Evolutionary conservation across 176 grass and related monocot genomes (phyloP), one percentile per base, ranked within the genome.

Genomic region (Phoenix dactylifera): DNA sequence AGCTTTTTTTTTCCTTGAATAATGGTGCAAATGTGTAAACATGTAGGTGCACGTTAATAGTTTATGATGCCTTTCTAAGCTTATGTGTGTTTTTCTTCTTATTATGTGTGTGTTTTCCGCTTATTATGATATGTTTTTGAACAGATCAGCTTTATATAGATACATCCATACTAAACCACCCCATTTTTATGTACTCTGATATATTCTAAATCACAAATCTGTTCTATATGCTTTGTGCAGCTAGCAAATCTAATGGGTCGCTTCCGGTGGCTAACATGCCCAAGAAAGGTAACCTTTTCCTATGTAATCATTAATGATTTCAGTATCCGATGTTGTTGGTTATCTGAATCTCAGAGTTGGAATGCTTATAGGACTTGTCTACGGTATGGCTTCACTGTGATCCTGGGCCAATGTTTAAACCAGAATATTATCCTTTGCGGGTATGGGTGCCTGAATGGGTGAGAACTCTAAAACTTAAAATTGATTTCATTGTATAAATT

Each of bases 191-290:
- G 10, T 44, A 44, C 10, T 9, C 9, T 12, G 0, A 14, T 44
- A 44, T 44, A 44, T 44, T 44, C 35, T 44, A 44, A 44, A 44
- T 44, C 35, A 14, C 35, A 12, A 12, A 44, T 44, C 10, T 9
- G 10, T 44, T 44, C 2, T 44, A 44, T 44, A 24, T 58, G 39
- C 57, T 68, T 71, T 78, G 53, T 62, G 49, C 81, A 98, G 94
- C 74, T 98, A 80, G 87, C 94, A 80, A 88, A 88, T 58, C 70
- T 83, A 77, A 81, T 98, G 94, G 88, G 94, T 5, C 76, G 15
- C 70, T 98, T 83, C 71, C 87, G 71, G 7, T 92, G 94, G 82
- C 73, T 98, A 69, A 81, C 94, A 18, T 98, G 94, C 51, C 88
- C 94, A 72, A 83, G 88, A 80, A 98, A 83, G 84, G 94, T 94